Evolutionary conservation across 257 asterid genomes (phyloP).

Genomic region (Jaltomata sinuosa): DNA sequence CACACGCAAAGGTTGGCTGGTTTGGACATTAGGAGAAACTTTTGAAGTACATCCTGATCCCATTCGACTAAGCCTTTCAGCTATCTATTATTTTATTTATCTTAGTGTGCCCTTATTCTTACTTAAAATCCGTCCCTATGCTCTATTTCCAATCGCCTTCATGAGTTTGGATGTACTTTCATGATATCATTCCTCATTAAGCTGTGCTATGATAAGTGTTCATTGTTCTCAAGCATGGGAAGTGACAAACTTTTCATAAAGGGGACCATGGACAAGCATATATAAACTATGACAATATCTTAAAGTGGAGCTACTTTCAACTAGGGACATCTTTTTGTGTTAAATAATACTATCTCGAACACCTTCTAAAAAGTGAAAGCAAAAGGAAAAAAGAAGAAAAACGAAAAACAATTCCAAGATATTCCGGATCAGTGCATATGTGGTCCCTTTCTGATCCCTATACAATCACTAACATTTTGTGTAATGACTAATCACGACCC

Average conservation of each 20-base stretch:
- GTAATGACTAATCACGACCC: not conserved
- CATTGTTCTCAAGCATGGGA: not conserved
- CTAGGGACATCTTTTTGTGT: not conserved
- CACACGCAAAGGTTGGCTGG: not conserved
- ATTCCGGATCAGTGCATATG: not conserved
- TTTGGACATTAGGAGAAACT: not conserved
- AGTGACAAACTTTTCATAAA: not conserved
- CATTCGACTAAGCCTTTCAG: not conserved
- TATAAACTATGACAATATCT: not conserved
- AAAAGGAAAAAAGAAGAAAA: not conserved
- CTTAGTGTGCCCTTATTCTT: not conserved
- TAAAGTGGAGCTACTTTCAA: not conserved
- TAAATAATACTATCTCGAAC: not conserved
- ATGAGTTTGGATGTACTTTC: not conserved
- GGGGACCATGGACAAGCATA: not conserved
- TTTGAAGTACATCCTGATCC: not conserved
- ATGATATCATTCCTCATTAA: constrained; percentile 1
- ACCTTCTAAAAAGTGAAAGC: not conserved
- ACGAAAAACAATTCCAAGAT: not conserved
- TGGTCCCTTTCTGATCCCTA: not conserved
- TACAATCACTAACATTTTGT: not conserved
- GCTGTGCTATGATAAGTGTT: not conserved
- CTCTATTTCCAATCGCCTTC: not conserved
- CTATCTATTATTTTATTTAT: not conserved
- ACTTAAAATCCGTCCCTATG: not conserved